Conservation (phyloP, 306 rosid genomes). For the Lagenaria siceraria region DNA sequence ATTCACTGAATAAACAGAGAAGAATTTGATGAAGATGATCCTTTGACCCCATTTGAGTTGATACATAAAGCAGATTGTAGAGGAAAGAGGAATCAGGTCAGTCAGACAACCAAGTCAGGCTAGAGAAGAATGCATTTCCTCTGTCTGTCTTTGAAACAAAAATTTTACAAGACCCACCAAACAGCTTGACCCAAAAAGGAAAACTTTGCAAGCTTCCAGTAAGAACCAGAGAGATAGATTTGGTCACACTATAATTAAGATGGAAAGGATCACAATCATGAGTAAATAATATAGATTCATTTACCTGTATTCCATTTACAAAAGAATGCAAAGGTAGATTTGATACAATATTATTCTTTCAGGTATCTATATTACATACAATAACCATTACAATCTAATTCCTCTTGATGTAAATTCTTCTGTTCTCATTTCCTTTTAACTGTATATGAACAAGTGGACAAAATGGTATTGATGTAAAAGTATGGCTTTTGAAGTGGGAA, state of each 20-base stretch:
- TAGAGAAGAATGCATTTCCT: background rate
- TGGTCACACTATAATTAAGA: background rate
- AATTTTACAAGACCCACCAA: background rate
- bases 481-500: background rate
- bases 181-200: background rate
- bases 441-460: background rate
- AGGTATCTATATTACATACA: constrained; percentile 19
- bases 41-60: background rate
- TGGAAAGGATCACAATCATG: background rate
- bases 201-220: background rate
- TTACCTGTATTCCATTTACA: constrained; percentile 35
- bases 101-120: background rate
- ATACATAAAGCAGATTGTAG: background rate
- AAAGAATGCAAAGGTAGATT: constrained; percentile 27
- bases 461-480: background rate
- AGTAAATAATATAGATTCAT: constrained; percentile 13
- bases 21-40: background rate
- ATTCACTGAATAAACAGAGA: background rate
- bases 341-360: constrained; percentile 9
- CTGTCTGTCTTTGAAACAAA: background rate
- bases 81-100: background rate
- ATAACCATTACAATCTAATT: constrained; percentile 12
- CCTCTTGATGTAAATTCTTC: background rate
- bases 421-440: background rate
- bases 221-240: background rate